These are phyloP conservation scores for Aspergillus mulundensis DNA, from an alignment of 495 filamentous ascomycete species.

Conservation along the genomic window DNA sequence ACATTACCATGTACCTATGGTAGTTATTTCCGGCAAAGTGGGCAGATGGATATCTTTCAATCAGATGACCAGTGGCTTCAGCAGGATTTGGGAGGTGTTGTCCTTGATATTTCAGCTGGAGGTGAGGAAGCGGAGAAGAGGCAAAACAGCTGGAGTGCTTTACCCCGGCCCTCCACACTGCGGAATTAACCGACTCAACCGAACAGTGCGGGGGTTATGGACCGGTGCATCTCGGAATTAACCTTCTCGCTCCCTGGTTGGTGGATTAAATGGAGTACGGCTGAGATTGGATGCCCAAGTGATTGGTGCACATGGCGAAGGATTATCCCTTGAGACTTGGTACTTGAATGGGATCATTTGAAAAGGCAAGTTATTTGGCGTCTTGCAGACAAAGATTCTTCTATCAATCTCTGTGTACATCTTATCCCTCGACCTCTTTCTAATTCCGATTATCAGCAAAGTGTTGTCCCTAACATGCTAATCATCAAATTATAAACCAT, in stretches of 20 bases:
- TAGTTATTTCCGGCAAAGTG: too few relatives aligned
- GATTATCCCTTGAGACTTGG: too few relatives aligned
- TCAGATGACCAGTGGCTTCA: constrained; percentile 1
- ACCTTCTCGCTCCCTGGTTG: background rate
- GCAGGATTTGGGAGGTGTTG: too few relatives aligned
- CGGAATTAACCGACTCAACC: constrained; percentile 10
- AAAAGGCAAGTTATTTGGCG: constrained; percentile 4
- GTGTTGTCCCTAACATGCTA: too few relatives aligned
- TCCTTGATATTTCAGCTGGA: background rate
- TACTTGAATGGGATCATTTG: too few relatives aligned
- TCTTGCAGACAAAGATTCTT: background rate
- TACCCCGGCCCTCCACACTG: background rate
- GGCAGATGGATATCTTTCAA: background rate
- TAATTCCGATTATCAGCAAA: background rate
- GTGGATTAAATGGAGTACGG: constrained; percentile 12
- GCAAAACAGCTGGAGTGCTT: too few relatives aligned
- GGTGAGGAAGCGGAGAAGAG: background rate
- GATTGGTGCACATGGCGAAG: constrained; percentile 7
- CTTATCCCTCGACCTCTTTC: too few relatives aligned
- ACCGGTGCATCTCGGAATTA: background rate
- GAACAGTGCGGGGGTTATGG: background rate
- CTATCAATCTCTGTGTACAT: too few relatives aligned
- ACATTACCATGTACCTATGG: too few relatives aligned
- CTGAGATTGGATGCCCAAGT: background rate
- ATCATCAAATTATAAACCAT: too few relatives aligned